phyloP scores from a whole-genome alignment of 1,284 basidiomycete genomes.

The Irpex sp. region DNA sequence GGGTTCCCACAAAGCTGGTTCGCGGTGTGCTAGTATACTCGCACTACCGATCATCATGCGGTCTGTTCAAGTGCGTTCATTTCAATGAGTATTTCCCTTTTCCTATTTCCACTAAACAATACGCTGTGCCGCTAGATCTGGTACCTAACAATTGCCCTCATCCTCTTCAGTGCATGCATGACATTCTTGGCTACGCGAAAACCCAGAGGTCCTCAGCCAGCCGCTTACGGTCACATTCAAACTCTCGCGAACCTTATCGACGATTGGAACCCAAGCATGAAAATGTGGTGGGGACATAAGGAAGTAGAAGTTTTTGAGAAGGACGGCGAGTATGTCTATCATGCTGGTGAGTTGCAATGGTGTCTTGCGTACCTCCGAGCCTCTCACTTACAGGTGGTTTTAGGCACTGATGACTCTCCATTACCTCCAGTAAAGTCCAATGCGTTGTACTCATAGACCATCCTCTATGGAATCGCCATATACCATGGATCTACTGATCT shows the following conservation, averaged over 20 bases:
- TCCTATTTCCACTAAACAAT: no score
- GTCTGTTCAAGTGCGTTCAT: background rate
- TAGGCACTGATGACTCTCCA: no score
- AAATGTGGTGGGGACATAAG: background rate
- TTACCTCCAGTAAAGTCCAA: no score
- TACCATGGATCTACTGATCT: no score
- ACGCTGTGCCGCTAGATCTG: background rate
- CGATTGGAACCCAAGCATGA: background rate
- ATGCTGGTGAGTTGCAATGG: background rate
- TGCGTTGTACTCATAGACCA: no score
- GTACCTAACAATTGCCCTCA: background rate
- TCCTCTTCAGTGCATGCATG: background rate
- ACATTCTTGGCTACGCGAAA: background rate
- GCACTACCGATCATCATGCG: background rate
- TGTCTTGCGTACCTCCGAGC: no score
- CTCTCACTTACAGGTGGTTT: no score
- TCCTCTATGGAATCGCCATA: no score
- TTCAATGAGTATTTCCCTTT: background rate
- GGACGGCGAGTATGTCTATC: background rate
- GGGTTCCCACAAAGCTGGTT: background rate
- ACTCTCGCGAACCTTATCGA: background rate
- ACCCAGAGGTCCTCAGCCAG: background rate
- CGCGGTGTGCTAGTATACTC: background rate
- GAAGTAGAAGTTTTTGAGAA: background rate
- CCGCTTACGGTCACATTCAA: background rate